A percentile compares a stretch with the other conserved stretches of the same genome.
Evolutionary conservation across 257 asterid genomes (phyloP).

Genomic region (Solanum paucissectum): DNA sequence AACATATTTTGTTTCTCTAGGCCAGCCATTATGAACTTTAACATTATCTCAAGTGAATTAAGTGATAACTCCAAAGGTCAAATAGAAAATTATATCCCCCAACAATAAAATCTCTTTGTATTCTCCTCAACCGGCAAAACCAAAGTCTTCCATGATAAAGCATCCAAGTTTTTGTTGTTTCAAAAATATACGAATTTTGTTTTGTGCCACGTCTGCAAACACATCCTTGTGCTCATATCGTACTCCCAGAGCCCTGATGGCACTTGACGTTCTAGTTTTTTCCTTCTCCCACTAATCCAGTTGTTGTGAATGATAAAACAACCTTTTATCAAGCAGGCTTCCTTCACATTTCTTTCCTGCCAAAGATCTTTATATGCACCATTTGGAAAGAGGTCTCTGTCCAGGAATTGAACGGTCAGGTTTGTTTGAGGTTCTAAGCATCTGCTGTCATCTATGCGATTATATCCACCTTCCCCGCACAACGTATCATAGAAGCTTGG

Average conservation of each 20-base stretch:
- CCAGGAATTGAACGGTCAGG: conserved; percentile 58
- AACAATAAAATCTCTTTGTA: conserved; percentile 3
- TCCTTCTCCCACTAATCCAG: conserved; percentile 70
- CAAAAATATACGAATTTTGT: conserved; percentile 34
- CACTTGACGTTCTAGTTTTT: conserved; percentile 73
- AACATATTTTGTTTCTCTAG: neutral
- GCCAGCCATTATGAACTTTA: conserved; percentile 10
- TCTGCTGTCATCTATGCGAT: conserved; percentile 48
- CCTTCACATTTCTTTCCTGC: conserved; percentile 45
- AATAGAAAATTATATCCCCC: conserved; percentile 3
- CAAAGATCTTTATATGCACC: conserved; percentile 74
- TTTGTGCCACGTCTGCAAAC: conserved; percentile 50
- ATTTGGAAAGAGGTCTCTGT: conserved; percentile 71
- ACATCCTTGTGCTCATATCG: conserved; percentile 67
- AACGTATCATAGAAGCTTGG: conserved; percentile 83
- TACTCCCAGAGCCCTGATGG: conserved; percentile 80
- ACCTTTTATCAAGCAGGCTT: conserved; percentile 41
- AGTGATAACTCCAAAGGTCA: conserved; percentile 28
- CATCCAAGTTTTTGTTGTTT: neutral
- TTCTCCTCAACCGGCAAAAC: conserved; percentile 29
- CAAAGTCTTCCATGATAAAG: conserved; percentile 18
- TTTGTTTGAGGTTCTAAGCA: conserved; percentile 71
- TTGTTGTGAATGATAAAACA: conserved; percentile 68
- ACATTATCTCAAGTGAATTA: conserved; percentile 13
- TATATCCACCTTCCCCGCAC: conserved; percentile 77